Conservation (phyloP, 2,329 filamentous ascomycete species). For the Tothia fuscella region DNA sequence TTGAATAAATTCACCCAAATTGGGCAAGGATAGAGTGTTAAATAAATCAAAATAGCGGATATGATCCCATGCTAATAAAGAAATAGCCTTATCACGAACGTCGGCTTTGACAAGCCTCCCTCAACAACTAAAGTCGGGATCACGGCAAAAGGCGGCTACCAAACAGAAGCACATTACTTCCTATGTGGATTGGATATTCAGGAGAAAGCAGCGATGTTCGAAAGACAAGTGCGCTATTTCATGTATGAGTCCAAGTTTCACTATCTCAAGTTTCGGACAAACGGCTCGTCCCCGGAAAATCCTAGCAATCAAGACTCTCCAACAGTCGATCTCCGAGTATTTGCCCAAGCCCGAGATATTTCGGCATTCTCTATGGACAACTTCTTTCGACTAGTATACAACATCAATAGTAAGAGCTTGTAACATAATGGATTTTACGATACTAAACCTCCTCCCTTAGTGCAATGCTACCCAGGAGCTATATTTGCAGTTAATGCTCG, state of each 20-base stretch:
- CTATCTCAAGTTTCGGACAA: conserved; percentile 10
- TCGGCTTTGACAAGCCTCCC: no score
- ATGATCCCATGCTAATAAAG: no score
- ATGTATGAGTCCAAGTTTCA: conserved; percentile 11
- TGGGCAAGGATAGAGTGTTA: conserved; percentile 34
- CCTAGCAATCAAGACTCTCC: conserved; percentile 15
- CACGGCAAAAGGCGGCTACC: conserved; percentile 16
- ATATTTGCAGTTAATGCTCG: neutral
- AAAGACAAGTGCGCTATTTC: conserved; percentile 16
- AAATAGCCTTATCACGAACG: conserved; percentile 30
- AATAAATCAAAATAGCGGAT: no score
- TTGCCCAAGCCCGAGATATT: conserved; percentile 1
- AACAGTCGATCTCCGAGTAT: conserved; percentile 16
- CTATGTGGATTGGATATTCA: conserved; percentile 20
- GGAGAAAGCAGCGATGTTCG: conserved; percentile 17
- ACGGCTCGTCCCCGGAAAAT: conserved; percentile 8
- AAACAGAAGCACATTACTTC: conserved; percentile 12
- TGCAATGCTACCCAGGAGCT: neutral
- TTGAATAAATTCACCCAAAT: conserved; percentile 37
- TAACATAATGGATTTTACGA: no score
- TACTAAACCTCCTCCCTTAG: conserved; percentile 10
- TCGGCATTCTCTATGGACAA: neutral
- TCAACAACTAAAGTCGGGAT: conserved; percentile 20
- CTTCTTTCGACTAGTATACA: conserved; percentile 24
- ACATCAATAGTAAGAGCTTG: no score